phyloP scores from a whole-genome alignment of 331 rosid species.

The Rhamnella rubrinervis region DNA sequence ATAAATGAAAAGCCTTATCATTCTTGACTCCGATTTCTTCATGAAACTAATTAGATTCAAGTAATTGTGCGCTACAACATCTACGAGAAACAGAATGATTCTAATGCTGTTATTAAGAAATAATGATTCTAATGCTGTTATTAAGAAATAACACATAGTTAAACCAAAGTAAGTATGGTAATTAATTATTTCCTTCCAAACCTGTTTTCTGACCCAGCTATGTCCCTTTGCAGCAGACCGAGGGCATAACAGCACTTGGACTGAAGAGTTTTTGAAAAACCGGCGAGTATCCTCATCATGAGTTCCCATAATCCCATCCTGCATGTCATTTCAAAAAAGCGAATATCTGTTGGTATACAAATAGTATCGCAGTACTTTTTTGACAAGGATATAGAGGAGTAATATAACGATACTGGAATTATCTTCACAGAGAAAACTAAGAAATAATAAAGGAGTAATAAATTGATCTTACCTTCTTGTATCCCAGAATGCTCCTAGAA shows the following conservation, averaged over 20 bases:
- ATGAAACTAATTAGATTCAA: not conserved
- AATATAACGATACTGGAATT: not conserved
- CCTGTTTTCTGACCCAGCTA: conserved; percentile 68
- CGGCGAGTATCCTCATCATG: conserved; percentile 77
- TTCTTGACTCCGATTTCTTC: not conserved
- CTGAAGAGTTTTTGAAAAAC: conserved; percentile 84
- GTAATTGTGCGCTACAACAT: not conserved
- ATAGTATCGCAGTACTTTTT: not conserved
- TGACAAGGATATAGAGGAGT: not conserved
- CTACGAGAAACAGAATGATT: not conserved
- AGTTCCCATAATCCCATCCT: conserved; percentile 77
- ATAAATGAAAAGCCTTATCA: not conserved
- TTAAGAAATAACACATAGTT: conserved; percentile 3
- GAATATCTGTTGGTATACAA: conserved; percentile 1
- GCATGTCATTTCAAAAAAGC: conserved; percentile 20
- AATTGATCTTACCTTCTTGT: conserved; percentile 43
- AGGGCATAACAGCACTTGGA: conserved; percentile 73
- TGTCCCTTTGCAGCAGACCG: conserved; percentile 74
- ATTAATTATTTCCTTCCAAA: conserved; percentile 16
- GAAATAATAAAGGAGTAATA: not conserved
- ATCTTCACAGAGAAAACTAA: not conserved
- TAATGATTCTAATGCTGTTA: not conserved
- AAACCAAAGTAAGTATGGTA: not conserved
- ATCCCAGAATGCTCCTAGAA: conserved; percentile 64
- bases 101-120: too few relatives aligned